A percentile compares a stretch with the other conserved stretches of the same genome.
These are phyloP conservation scores for Theileria equi DNA, from an alignment of 169 alveolate genomes.

Conservation along the genomic window DNA sequence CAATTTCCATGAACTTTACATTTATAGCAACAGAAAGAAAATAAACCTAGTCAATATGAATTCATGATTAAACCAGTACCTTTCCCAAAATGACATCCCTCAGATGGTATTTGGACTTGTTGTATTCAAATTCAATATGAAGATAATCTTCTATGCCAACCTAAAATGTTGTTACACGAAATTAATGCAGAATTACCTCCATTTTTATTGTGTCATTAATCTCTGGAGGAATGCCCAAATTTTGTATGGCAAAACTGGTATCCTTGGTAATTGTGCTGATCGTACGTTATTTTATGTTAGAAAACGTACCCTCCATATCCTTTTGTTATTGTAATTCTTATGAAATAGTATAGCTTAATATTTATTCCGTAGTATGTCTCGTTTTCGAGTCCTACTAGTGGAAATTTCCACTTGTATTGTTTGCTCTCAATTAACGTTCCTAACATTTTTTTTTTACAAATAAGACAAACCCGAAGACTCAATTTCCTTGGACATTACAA, in stretches of 20 bases:
- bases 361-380: constrained; percentile 97
- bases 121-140: constrained; percentile 93
- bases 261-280: constrained; percentile 88
- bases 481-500: constrained; percentile 91
- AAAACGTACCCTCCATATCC: constrained; percentile 83
- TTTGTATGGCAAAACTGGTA: constrained; percentile 92
- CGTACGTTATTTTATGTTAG: neutral
- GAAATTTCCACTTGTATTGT: constrained; percentile 90
- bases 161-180: constrained; percentile 17
- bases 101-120: constrained; percentile 91
- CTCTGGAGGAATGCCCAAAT: constrained; percentile 84
- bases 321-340: constrained; percentile 88
- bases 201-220: constrained; percentile 88
- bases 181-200: constrained; percentile 76
- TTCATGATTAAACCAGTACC: constrained; percentile 52
- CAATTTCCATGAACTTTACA: constrained; percentile 95
- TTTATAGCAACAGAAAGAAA: constrained; percentile 95
- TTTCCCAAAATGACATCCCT: constrained; percentile 97
- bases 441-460: constrained; percentile 15
- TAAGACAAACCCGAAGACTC: constrained; percentile 93
- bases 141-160: constrained; percentile 99
- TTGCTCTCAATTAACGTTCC: constrained; percentile 81
- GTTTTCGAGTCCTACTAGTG: constrained; percentile 93
- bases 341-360: constrained; percentile 88
- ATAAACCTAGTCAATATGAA: constrained; percentile 66